A percentile compares a stretch with the other conserved stretches of the same genome.
These are phyloP conservation scores for Metschnikowia picachoensis DNA, from an alignment of 805 yeast genomes.

Conservation along the genomic window DNA sequence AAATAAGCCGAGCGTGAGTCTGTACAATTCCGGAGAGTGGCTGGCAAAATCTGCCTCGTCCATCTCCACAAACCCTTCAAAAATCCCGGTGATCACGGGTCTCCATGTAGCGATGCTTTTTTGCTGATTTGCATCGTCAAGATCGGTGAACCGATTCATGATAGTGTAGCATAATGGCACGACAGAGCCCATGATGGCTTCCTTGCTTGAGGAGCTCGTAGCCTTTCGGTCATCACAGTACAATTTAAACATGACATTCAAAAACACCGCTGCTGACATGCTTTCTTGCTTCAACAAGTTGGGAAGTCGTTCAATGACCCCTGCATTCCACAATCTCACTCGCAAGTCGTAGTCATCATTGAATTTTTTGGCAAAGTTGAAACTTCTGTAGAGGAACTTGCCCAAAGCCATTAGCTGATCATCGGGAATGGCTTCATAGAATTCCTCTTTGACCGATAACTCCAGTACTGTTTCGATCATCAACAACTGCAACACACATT, in stretches of 20 bases:
- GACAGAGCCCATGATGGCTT: conserved; percentile 48
- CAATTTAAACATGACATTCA: conserved; percentile 73
- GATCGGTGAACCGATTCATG: conserved; percentile 60
- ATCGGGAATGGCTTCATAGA: conserved; percentile 68
- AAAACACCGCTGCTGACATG: conserved; percentile 80
- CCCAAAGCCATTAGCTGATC: conserved; percentile 58
- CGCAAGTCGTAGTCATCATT: conserved; percentile 86
- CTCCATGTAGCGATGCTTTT: conserved; percentile 82
- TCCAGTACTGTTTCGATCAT: conserved; percentile 86
- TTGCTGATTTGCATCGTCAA: conserved; percentile 75
- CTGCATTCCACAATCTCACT: conserved; percentile 85
- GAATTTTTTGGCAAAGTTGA: conserved; percentile 79
- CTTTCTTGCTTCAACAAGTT: conserved; percentile 90
- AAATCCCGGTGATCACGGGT: conserved; percentile 86
- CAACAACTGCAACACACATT: conserved; percentile 84
- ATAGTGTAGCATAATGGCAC: conserved; percentile 68
- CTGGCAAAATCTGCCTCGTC: conserved; percentile 65
- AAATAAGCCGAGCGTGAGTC: conserved; percentile 53
- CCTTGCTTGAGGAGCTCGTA: conserved; percentile 44
- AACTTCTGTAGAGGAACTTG: conserved; percentile 59
- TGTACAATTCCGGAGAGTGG: conserved; percentile 59
- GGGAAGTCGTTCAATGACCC: conserved; percentile 88
- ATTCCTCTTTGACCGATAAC: conserved; percentile 63
- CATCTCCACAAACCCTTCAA: conserved; percentile 76
- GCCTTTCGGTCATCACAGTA: conserved; percentile 60